Percentiles rank a stretch among this genome's conserved stretches.
These are phyloP conservation scores for Asterophora lycoperdoides DNA, from an alignment of 768 basidiomycete species.

Conservation along the genomic window DNA sequence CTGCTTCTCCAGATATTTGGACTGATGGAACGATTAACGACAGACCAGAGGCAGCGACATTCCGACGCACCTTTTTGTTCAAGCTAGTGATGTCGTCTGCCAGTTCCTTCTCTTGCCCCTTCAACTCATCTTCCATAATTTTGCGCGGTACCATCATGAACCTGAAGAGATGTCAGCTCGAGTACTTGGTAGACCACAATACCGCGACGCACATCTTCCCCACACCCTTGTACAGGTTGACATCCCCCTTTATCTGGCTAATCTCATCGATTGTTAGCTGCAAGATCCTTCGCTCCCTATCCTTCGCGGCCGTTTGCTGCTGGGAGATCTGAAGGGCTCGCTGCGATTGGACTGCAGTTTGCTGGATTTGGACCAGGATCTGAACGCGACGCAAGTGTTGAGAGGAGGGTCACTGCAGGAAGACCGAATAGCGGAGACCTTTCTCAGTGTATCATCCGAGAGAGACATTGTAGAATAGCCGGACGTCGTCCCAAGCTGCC, in stretches of 20 bases:
- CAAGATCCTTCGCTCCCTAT: conserved; percentile 84
- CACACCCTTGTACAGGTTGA: conserved; percentile 89
- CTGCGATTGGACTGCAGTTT: conserved; percentile 84
- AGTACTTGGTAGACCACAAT: neutral
- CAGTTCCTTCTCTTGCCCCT: conserved; percentile 75
- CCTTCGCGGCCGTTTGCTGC: conserved; percentile 77
- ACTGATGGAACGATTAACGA: conserved; percentile 34
- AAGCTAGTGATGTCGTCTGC: conserved; percentile 78
- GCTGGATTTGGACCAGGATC: conserved; percentile 92
- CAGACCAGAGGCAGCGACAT: neutral
- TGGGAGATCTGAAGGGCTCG: conserved; percentile 65
- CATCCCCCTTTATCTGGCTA: conserved; percentile 58
- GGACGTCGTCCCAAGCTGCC: no score
- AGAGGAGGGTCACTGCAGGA: conserved; percentile 13
- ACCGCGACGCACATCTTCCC: conserved; percentile 77
- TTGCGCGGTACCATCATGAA: conserved; percentile 84
- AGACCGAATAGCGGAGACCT: conserved; percentile 37
- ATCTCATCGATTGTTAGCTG: conserved; percentile 89
- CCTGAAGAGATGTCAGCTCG: conserved; percentile 41
- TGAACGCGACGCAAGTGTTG: conserved; percentile 30
- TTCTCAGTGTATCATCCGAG: conserved; percentile 43
- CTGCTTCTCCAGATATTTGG: conserved; percentile 92
- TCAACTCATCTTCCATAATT: conserved; percentile 74
- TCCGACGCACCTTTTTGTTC: conserved; percentile 70
- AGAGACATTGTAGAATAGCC: conserved; percentile 20